phyloP scores from a whole-genome alignment of 805 yeast species.

The Monosporozyma yasuniensis region DNA sequence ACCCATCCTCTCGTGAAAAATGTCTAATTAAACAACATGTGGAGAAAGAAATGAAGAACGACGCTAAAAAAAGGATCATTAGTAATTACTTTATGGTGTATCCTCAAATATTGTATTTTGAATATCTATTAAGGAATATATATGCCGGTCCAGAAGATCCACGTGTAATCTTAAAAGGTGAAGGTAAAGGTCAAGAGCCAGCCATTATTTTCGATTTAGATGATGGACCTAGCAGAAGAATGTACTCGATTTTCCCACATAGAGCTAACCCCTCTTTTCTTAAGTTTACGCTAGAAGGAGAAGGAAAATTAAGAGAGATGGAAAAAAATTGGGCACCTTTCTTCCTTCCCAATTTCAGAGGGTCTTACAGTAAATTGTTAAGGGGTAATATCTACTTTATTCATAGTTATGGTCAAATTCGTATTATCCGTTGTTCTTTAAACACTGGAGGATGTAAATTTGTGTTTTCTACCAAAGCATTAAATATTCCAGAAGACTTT shows the following conservation, averaged over 20 bases:
- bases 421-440: conserved; percentile 9
- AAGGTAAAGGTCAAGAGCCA: conserved; percentile 5
- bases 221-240: too few species aligned
- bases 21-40: neutral
- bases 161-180: conserved; percentile 2
- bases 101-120: too few species aligned
- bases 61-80: too few species aligned
- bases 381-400: too few species aligned
- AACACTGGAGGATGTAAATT: conserved; percentile 14
- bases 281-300: neutral
- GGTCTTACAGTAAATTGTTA: too few species aligned
- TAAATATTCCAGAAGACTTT: conserved; percentile 2
- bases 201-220: neutral
- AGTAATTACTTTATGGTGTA: too few species aligned
- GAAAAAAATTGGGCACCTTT: conserved; percentile 13
- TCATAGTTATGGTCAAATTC: too few species aligned
- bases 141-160: conserved; percentile 10
- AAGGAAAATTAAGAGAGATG: neutral
- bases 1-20: too few species aligned
- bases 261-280: neutral
- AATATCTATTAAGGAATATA: neutral
- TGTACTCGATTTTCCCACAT: too few species aligned
- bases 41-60: neutral
- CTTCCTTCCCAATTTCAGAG: conserved; percentile 2
- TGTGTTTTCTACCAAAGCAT: conserved; percentile 6